phyloP scores from a whole-genome alignment of 1,284 basidiomycete genomes.

The Ganoderma lucidum region DNA sequence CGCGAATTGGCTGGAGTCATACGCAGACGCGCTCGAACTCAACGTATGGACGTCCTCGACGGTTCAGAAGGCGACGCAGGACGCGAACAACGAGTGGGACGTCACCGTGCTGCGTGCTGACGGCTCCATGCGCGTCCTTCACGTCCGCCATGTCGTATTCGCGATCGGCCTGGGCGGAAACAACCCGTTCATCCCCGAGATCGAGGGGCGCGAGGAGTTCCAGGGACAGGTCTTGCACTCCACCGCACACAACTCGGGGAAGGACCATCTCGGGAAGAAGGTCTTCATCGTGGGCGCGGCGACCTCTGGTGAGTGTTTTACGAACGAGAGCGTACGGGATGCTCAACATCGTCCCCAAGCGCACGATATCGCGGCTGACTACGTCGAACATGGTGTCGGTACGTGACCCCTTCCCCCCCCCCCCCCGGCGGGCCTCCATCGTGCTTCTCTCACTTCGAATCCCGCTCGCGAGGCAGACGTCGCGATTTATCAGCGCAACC shows the following conservation, averaged over 20 bases:
- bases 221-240: slow-evolving; percentile 54
- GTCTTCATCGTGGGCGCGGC: slow-evolving; percentile 58
- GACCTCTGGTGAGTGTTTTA: slow-evolving; percentile 50
- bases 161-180: slow-evolving; percentile 68
- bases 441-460: background rate
- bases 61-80: slow-evolving; percentile 53
- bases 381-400: slow-evolving; percentile 54
- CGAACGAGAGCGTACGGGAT: too few relatives aligned
- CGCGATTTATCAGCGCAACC: slow-evolving; percentile 69
- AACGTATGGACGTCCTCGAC: slow-evolving; percentile 70
- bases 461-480: slow-evolving; percentile 47
- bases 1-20: slow-evolving; percentile 74
- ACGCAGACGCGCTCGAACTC: slow-evolving; percentile 69
- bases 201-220: slow-evolving; percentile 56
- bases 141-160: slow-evolving; percentile 65
- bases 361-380: slow-evolving; percentile 54
- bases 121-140: slow-evolving; percentile 53
- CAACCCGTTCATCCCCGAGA: slow-evolving; percentile 54
- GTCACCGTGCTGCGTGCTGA: slow-evolving; percentile 56
- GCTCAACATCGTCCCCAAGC: slow-evolving; percentile 30
- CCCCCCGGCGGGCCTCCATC: background rate
- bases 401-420: slow-evolving; percentile 18
- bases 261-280: slow-evolving; percentile 52
- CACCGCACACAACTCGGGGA: slow-evolving; percentile 46
- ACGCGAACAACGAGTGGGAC: slow-evolving; percentile 61